phyloP scores from a whole-genome alignment of 139 green algal species.

The Chlamydomonas schloesseri region DNA sequence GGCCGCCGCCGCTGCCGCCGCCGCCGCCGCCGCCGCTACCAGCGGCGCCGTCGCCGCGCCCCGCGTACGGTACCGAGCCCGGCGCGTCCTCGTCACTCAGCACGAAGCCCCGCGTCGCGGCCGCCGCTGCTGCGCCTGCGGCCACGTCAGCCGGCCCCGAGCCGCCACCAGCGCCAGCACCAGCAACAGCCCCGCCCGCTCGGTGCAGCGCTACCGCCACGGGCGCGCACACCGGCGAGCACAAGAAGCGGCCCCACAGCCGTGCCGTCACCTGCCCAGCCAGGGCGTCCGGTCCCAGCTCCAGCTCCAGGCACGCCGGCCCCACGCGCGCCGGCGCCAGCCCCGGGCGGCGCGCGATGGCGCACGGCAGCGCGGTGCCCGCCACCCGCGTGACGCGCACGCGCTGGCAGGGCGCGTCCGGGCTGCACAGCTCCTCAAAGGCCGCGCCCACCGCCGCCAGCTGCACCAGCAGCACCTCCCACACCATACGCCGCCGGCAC shows the following conservation, averaged over 20 bases:
- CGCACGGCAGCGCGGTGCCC: constrained; percentile 14
- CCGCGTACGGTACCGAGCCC: too few species aligned
- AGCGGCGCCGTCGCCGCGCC: not conserved
- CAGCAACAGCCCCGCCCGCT: not conserved
- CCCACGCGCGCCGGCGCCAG: constrained; percentile 17
- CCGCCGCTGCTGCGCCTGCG: not conserved
- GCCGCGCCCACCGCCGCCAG: constrained; percentile 19
- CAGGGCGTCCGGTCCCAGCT: constrained; percentile 18
- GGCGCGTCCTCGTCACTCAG: too few species aligned
- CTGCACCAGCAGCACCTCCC: constrained; percentile 49
- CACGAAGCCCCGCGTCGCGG: not conserved
- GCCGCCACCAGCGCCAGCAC: not conserved
- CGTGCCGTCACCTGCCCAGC: constrained; percentile 24
- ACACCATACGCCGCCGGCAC: constrained; percentile 47
- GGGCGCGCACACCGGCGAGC: not conserved
- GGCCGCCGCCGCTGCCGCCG: not conserved
- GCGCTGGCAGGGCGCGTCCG: constrained; percentile 14
- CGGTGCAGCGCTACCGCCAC: not conserved
- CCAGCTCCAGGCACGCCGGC: constrained; percentile 11
- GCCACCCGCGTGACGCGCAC: constrained; percentile 6
- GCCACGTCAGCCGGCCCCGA: too few species aligned
- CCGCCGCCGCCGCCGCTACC: too few species aligned
- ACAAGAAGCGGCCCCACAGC: constrained; percentile 34
- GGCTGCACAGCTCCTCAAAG: not conserved
- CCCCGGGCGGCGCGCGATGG: not conserved